Evolutionary conservation across 1,139 yeast genomes (phyloP).

Genomic region (Debaryomyces udenii): DNA sequence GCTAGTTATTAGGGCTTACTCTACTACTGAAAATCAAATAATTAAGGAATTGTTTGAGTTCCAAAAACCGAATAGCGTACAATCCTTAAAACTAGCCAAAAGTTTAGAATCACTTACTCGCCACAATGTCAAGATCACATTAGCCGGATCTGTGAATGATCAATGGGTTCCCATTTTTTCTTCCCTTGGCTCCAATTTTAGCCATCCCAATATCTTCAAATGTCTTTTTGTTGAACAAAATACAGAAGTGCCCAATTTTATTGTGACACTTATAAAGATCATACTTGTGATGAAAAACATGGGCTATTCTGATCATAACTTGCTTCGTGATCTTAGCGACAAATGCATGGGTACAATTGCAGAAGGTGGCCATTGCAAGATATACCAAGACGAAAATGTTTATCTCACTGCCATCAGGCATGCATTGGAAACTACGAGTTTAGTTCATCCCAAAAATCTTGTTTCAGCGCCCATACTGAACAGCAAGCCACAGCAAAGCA

Average conservation of each 20-base stretch:
- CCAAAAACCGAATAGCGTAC: slow-evolving; percentile 39
- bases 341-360: slow-evolving; percentile 27
- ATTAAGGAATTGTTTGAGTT: slow-evolving; percentile 52
- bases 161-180: slow-evolving; percentile 50
- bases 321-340: slow-evolving; percentile 37
- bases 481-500: slow-evolving; percentile 5
- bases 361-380: slow-evolving; percentile 35
- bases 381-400: slow-evolving; percentile 27
- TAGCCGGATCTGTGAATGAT: slow-evolving; percentile 51
- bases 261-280: slow-evolving; percentile 35
- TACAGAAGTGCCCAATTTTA: slow-evolving; percentile 32
- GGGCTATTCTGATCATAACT: slow-evolving; percentile 39
- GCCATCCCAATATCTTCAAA: slow-evolving; percentile 59
- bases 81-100: slow-evolving; percentile 32
- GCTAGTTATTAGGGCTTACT: slow-evolving; percentile 49
- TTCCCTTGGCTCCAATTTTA: slow-evolving; percentile 43
- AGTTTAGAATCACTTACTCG: slow-evolving; percentile 37
- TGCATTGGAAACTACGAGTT: slow-evolving; percentile 41
- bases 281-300: slow-evolving; percentile 40
- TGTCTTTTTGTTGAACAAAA: slow-evolving; percentile 33
- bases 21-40: slow-evolving; percentile 49
- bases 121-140: slow-evolving; percentile 51
- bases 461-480: slow-evolving; percentile 9
- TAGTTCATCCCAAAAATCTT: slow-evolving; percentile 21
- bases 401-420: slow-evolving; percentile 37